Conservation (phyloP, 768 basidiomycete species). For the Rhodocollybia butyracea region DNA sequence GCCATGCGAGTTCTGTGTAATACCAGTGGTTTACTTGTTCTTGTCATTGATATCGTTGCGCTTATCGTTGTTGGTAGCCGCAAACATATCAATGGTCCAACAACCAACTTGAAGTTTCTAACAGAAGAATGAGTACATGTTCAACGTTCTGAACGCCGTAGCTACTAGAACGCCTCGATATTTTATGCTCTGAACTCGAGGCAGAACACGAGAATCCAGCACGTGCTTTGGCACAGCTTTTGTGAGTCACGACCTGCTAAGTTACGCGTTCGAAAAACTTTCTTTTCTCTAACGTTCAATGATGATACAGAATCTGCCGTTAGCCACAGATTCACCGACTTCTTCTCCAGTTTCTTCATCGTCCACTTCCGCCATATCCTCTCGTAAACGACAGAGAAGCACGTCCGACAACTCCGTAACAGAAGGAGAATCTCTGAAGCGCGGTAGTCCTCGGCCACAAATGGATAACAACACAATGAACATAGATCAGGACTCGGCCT, state of each 20-base stretch:
- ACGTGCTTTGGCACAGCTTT: too few relatives aligned
- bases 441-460: slow-evolving; percentile 36
- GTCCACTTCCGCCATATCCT: slow-evolving; percentile 26
- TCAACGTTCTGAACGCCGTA: too few relatives aligned
- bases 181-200: too few relatives aligned
- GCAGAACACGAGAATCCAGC: too few relatives aligned
- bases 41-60: too few relatives aligned
- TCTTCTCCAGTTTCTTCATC: slow-evolving; percentile 1
- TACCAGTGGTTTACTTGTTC: too few relatives aligned
- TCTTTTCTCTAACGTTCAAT: background rate
- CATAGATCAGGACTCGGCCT: slow-evolving; percentile 32
- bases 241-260: background rate
- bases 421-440: slow-evolving; percentile 42
- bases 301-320: slow-evolving; percentile 7
- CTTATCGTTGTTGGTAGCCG: too few relatives aligned
- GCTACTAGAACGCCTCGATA: too few relatives aligned
- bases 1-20: too few relatives aligned
- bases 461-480: slow-evolving; percentile 36
- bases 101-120: too few relatives aligned
- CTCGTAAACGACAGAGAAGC: slow-evolving; percentile 71
- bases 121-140: too few relatives aligned
- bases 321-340: slow-evolving; percentile 8
- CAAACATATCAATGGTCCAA: too few relatives aligned
- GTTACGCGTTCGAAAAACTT: slow-evolving; percentile 1
- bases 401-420: slow-evolving; percentile 72